Percentiles rank a stretch among this genome's conserved stretches.
Evolutionary conservation across 2,329 filamentous ascomycete genomes (phyloP).

Genomic region (Cladosporium sphaerospermum): DNA sequence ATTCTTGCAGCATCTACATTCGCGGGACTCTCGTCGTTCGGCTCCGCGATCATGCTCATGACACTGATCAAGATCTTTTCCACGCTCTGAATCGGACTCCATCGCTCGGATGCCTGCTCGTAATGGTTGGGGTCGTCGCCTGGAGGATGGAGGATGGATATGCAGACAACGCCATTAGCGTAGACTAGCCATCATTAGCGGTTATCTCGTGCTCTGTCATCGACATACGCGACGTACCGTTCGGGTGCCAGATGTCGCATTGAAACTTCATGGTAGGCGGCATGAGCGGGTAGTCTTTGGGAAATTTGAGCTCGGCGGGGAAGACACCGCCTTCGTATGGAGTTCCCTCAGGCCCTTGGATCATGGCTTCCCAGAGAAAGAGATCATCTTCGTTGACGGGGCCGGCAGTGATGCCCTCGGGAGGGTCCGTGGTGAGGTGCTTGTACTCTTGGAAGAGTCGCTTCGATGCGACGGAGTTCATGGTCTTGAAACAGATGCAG

Average conservation of each 20-base stretch:
- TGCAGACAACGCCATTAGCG: conserved; percentile 85
- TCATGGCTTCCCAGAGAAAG: conserved; percentile 92
- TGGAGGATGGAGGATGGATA: conserved; percentile 94
- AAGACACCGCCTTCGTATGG: conserved; percentile 96
- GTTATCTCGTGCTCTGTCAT: not conserved
- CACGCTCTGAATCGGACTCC: conserved; percentile 93
- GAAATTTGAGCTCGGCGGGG: conserved; percentile 89
- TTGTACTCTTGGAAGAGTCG: conserved; percentile 96
- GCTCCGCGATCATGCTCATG: conserved; percentile 97
- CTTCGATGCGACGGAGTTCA: conserved; percentile 51
- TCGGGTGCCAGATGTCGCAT: conserved; percentile 92
- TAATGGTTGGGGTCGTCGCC: conserved; percentile 98
- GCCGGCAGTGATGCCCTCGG: conserved; percentile 95
- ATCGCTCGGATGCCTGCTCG: conserved; percentile 90
- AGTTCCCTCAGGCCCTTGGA: conserved; percentile 90
- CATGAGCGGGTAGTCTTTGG: conserved; percentile 92
- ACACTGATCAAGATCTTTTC: conserved; percentile 96
- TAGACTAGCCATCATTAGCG: conserved; percentile 58
- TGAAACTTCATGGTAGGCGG: conserved; percentile 95
- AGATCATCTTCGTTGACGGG: conserved; percentile 92
- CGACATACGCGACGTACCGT: conserved; percentile 53
- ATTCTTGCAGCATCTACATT: conserved; percentile 95
- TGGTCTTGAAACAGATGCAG: conserved; percentile 6
- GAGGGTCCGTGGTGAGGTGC: conserved; percentile 84
- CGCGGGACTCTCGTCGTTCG: conserved; percentile 92